Evolutionary conservation across 345 rosid genomes (phyloP), one percentile per base, ranked within the genome.

Genomic region (Physaria fendleri): DNA sequence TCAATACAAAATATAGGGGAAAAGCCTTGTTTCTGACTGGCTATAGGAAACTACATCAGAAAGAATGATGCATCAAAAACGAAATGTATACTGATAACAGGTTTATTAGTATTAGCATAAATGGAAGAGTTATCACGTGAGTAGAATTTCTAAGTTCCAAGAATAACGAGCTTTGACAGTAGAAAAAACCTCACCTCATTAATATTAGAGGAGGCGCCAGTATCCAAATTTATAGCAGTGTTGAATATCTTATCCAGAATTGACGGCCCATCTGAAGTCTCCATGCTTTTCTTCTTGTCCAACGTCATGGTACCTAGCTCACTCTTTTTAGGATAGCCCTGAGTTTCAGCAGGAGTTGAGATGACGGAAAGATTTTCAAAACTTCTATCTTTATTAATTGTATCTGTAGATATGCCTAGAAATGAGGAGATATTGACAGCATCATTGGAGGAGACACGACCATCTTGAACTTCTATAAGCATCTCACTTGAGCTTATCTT

Each of bases 161-260:
- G 44, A 44, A 42, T 16, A 30, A 25, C 9, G 22, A 66, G 61
- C 17, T 30, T 16, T 22, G 23, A 65, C 14, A 47, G 12, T 3
- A 28, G 40, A 50, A 47, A 65, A 34, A 47, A 30, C 23, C 20
- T 55, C 81, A 87, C 95, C 95, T 73, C 76, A 50, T 52, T 28
- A 39, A 76, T 29, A 42, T 46, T 51, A 49, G 84, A 59, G 50
- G 87, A 58, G 62, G 64, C 82, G 37, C 72, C 73, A 65, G 38
- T 77, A 61, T 77, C 77, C 66, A 75, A 59, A 44, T 82, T 75
- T 53, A 76, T 66, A 37, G 82, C 82, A 45, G 78, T 78, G 66
- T 81, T 74, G 64, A 93, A 90, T 54, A 83, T 71, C 77, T 82
- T 87, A 65, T 90, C 95, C 39, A 93, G 84, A 69, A 90, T 78